A percentile compares a stretch with the other conserved stretches of the same genome.
phyloP scores from a whole-genome alignment of 192 early-diverging fungal species.

The Phycomyces blakesleeanus region DNA sequence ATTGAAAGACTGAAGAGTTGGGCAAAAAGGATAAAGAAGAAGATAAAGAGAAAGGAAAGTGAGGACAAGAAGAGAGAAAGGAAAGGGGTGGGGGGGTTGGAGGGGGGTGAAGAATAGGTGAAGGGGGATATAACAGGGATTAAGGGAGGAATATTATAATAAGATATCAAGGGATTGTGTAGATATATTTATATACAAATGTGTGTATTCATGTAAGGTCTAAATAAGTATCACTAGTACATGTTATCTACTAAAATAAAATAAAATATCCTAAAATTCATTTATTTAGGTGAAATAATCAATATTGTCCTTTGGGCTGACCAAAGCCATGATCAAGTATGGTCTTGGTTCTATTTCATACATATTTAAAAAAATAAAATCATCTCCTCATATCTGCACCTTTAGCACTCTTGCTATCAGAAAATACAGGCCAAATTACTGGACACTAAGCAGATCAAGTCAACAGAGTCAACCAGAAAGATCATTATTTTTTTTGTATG shows the following conservation, averaged over 20 bases:
- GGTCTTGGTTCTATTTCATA: too few species aligned
- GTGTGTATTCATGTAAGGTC: too few species aligned
- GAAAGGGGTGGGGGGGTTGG: constrained; percentile 2
- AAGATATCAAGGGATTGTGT: too few species aligned
- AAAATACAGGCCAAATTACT: too few species aligned
- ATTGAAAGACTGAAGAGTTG: constrained; percentile 12
- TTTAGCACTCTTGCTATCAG: background rate
- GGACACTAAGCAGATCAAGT: too few species aligned
- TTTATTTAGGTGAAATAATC: constrained; percentile 6
- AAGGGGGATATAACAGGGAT: background rate
- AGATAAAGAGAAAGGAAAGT: background rate
- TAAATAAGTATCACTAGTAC: too few species aligned
- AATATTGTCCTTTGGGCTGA: constrained; percentile 2
- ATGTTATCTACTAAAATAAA: too few species aligned
- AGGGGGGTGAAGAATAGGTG: background rate
- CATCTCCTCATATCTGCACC: background rate
- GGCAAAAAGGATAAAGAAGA: constrained; percentile 1
- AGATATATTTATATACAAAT: too few species aligned
- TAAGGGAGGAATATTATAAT: background rate
- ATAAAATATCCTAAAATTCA: background rate
- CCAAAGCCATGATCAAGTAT: too few species aligned
- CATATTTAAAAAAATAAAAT: background rate
- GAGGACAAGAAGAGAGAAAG: constrained; percentile 5
- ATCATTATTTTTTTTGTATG: background rate
- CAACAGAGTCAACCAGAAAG: too few species aligned